These are phyloP conservation scores for Candida buenavistaensis DNA, from an alignment of 1,139 yeast genomes.

Conservation along the genomic window DNA sequence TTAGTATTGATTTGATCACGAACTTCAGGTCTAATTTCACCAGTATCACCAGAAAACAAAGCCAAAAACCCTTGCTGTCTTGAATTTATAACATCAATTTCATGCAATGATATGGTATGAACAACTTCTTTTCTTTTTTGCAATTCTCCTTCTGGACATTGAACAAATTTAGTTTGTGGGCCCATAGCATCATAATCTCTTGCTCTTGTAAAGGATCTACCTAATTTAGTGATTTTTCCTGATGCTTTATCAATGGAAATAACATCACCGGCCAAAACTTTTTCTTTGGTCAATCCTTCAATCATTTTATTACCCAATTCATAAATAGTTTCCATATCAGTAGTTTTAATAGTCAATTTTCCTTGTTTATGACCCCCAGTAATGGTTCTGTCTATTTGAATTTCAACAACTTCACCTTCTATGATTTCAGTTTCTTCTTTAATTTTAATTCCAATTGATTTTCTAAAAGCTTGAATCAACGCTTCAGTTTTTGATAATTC, in stretches of 20 bases:
- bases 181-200: slow-evolving; percentile 99
- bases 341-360: slow-evolving; percentile 92
- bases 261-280: slow-evolving; percentile 96
- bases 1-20: slow-evolving; percentile 96
- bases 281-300: slow-evolving; percentile 92
- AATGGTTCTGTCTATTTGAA: slow-evolving; percentile 93
- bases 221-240: slow-evolving; percentile 91
- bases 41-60: slow-evolving; percentile 94
- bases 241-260: slow-evolving; percentile 93
- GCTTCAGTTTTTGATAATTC: slow-evolving; percentile 96
- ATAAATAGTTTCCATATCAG: slow-evolving; percentile 98
- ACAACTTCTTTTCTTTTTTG: slow-evolving; percentile 94
- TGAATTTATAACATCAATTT: slow-evolving; percentile 96
- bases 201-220: slow-evolving; percentile 93
- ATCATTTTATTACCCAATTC: slow-evolving; percentile 98
- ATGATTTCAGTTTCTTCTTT: slow-evolving; percentile 96
- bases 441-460: slow-evolving; percentile 91
- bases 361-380: slow-evolving; percentile 99
- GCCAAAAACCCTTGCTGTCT: slow-evolving; percentile 98
- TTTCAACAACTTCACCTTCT: slow-evolving; percentile 98
- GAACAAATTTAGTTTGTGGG: slow-evolving; percentile 95
- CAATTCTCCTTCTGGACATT: slow-evolving; percentile 98
- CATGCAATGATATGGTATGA: slow-evolving; percentile 95
- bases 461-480: slow-evolving; percentile 91
- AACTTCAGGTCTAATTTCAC: slow-evolving; percentile 93